Percentiles rank a stretch among this genome's conserved stretches.
These are phyloP conservation scores for Termitomyces sp. DNA, from an alignment of 768 basidiomycete species.

Conservation along the genomic window DNA sequence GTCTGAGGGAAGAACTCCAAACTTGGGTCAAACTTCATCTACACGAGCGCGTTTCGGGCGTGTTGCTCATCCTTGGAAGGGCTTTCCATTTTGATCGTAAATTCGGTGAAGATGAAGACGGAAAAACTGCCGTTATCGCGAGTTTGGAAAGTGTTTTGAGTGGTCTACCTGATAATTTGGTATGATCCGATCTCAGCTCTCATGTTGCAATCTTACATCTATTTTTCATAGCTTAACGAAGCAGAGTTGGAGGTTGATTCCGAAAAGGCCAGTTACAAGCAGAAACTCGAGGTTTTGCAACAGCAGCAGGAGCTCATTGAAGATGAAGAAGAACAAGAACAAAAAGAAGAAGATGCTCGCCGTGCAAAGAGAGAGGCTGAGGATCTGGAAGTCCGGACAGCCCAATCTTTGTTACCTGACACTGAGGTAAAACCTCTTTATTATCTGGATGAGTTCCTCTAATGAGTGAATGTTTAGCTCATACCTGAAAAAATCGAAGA, in stretches of 20 bases:
- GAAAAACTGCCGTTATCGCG: constrained; percentile 73
- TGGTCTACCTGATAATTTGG: constrained; percentile 91
- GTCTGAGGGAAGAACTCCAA: constrained; percentile 81
- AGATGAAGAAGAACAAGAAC: constrained; percentile 97
- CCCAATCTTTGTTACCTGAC: constrained; percentile 81
- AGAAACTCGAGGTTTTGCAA: constrained; percentile 95
- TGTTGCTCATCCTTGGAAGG: constrained; percentile 87
- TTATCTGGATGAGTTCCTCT: background rate
- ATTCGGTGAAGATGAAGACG: constrained; percentile 69
- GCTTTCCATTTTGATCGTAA: constrained; percentile 91
- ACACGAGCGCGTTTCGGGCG: constrained; percentile 87
- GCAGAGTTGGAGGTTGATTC: constrained; percentile 95
- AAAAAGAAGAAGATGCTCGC: constrained; percentile 90
- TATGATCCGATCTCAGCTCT: constrained; percentile 29
- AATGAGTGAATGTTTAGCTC: constrained; percentile 34
- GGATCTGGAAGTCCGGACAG: constrained; percentile 73
- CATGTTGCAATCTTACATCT: background rate
- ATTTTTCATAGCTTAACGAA: constrained; percentile 72
- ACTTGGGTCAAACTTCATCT: constrained; percentile 94
- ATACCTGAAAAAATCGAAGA: constrained; percentile 52
- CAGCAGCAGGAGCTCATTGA: constrained; percentile 99
- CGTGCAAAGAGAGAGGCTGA: constrained; percentile 77
- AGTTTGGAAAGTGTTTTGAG: constrained; percentile 88
- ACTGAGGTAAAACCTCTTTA: constrained; percentile 57
- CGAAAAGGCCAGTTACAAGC: constrained; percentile 92